Percentiles rank a stretch among this genome's conserved stretches.
Evolutionary conservation across 2,329 filamentous ascomycete species (phyloP).

Genomic region (Colletotrichum sp.): DNA sequence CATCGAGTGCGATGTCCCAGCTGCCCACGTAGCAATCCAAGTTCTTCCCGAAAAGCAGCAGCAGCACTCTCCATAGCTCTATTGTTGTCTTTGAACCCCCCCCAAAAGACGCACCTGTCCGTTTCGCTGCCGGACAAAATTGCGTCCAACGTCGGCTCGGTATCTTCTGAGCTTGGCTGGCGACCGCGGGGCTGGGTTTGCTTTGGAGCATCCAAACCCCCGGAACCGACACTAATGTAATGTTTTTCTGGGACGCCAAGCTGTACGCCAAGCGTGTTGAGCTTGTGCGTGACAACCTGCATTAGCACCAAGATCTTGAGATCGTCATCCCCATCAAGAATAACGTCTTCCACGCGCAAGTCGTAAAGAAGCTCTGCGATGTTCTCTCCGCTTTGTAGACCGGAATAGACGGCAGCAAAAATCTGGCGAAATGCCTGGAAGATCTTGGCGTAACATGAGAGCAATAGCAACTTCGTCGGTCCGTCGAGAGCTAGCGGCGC

Average conservation of each 20-base stretch:
- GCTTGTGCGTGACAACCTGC: neutral
- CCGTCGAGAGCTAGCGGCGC: neutral
- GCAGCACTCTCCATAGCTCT: neutral
- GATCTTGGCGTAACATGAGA: neutral
- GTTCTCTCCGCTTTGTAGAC: neutral
- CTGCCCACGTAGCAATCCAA: neutral
- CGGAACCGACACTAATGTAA: neutral
- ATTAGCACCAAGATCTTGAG: neutral
- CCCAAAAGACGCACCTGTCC: neutral
- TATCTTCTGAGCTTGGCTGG: neutral
- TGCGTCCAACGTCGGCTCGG: neutral
- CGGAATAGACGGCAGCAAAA: neutral
- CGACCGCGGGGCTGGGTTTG: neutral
- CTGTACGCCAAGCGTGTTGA: neutral
- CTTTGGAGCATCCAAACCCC: neutral
- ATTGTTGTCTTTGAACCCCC: neutral
- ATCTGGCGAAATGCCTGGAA: neutral
- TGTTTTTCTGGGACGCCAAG: neutral
- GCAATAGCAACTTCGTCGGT: neutral
- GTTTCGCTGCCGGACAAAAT: neutral
- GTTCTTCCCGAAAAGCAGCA: neutral
- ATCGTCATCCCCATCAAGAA: neutral
- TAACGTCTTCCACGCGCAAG: neutral
- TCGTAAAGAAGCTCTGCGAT: neutral
- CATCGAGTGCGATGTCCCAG: neutral